Base-by-base conservation (phyloP, 2,329 filamentous ascomycete species). In the Cadophora gregata region DNA sequence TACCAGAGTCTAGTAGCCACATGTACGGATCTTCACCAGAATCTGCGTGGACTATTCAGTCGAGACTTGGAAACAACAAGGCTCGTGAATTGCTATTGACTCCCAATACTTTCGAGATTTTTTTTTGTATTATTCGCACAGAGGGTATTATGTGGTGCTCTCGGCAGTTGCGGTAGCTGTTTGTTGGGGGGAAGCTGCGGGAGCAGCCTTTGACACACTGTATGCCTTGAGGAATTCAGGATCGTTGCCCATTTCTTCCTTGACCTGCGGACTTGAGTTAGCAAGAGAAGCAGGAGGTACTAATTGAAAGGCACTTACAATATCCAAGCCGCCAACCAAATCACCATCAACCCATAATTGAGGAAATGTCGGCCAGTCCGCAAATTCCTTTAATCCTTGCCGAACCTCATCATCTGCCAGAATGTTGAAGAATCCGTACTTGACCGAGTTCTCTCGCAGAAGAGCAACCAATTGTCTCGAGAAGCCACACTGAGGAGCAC, bases 381-480 rank as follows among this genome's bases (percentile, higher is more conserved):
- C 93, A 78, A 89, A 98, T 81, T 96, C 93, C 85, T 99, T 99
- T 76, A 99, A 81, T 0, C 96, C 96, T 81, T 98, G 95, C 68
- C 96, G 87, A 58, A 99, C 96, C 79, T 98, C 95, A 76, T 99
- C 95, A 78, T 99, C 96, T 70, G 96, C 96, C 74, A 99, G 81
- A 71, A 99, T 99, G 78, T 99, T 98, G 84, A 99, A 99, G 84
- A 99, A 99, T 24, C 96, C 96, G 79, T 98, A 99, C 78, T 97
- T 93, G 68, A 99, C 91, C 59, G 91, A 91, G 77, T 93, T 90
- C 81, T 98, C 95, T 62, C 96, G 87, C 74, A 99, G 81, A 56
- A 99, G 87, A 29, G 84, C 89, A 51, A 99, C 96, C 53, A 97
- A 82, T 81, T 97, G 93, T 72, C 95, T 69, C 72, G 93, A 97